Conservation (phyloP, 108 stramenopile genomes). For the Skeletonema grethae region DNA sequence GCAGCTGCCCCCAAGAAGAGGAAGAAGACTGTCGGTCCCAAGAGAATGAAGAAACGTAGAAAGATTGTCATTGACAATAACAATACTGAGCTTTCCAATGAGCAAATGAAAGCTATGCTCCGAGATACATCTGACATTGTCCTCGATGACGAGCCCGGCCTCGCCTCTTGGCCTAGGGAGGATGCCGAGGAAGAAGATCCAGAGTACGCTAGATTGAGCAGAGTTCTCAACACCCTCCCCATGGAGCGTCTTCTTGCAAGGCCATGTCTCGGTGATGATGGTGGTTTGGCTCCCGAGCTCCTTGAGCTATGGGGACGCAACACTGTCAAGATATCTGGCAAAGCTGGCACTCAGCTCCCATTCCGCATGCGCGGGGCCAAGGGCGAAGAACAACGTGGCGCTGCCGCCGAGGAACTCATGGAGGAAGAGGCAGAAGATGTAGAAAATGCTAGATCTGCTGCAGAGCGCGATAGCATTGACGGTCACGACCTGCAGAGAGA, state of each 20-base stretch:
- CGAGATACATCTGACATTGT: conserved; percentile 74
- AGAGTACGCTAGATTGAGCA: conserved; percentile 15
- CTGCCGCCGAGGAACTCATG: conserved; percentile 40
- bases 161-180: conserved; percentile 52
- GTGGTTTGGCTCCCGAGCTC: conserved; percentile 67
- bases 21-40: conserved; percentile 33
- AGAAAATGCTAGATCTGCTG: conserved; percentile 44
- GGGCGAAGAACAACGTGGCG: conserved; percentile 49
- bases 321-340: conserved; percentile 56
- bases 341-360: conserved; percentile 56
- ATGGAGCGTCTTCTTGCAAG: conserved; percentile 61
- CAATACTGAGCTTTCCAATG: conserved; percentile 73
- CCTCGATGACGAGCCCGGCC: conserved; percentile 50
- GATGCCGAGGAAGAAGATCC: conserved; percentile 45
- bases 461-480: conserved; percentile 32
- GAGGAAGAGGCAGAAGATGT: conserved; percentile 59
- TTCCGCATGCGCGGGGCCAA: conserved; percentile 56
- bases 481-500: conserved; percentile 35
- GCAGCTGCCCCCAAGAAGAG: conserved; percentile 42
- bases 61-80: conserved; percentile 87
- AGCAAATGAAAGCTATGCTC: conserved; percentile 80
- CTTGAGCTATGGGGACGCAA: conserved; percentile 67
- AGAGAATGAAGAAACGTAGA: conserved; percentile 73
- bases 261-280: conserved; percentile 79
- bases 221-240: conserved; percentile 36